Percentiles rank a stretch among this genome's conserved stretches.
Conservation (phyloP, 192 early-diverging fungal genomes). For the Coemansia sp. region DNA sequence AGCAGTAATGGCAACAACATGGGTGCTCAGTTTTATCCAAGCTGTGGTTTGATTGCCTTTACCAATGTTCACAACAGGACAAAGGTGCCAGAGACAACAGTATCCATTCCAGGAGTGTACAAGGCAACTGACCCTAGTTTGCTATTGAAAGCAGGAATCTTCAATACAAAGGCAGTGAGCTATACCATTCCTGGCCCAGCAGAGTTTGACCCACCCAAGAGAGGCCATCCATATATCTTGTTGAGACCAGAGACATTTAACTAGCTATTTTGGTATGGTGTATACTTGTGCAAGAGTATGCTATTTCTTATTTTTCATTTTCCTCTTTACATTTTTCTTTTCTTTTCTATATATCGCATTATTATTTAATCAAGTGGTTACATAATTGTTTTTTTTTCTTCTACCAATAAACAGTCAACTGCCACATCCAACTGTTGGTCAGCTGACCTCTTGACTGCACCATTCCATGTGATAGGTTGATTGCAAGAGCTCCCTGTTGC, state of each 20-base stretch:
- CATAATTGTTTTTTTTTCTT: neutral
- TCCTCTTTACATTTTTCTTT: neutral
- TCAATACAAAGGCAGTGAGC: neutral
- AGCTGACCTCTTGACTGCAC: neutral
- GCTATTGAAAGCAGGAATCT: neutral
- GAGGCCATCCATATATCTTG: neutral
- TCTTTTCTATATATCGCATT: neutral
- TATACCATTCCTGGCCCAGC: conserved; percentile 2
- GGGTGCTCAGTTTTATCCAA: conserved; percentile 6
- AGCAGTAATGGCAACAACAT: too few species aligned
- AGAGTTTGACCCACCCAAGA: conserved; percentile 7
- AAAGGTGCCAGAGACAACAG: neutral
- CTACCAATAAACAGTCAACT: neutral
- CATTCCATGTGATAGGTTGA: neutral
- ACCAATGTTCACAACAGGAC: neutral
- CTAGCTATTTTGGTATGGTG: neutral
- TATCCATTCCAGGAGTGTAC: conserved; percentile 9
- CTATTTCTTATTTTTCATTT: neutral
- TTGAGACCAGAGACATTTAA: neutral
- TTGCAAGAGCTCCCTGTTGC: neutral
- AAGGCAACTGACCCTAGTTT: conserved; percentile 2
- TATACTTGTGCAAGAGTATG: too few species aligned
- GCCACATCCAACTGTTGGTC: neutral
- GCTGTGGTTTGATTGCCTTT: neutral
- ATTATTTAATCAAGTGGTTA: too few species aligned